Base-by-base conservation (phyloP, 1,139 yeast species). In the Kazachstania sp. region DNA sequence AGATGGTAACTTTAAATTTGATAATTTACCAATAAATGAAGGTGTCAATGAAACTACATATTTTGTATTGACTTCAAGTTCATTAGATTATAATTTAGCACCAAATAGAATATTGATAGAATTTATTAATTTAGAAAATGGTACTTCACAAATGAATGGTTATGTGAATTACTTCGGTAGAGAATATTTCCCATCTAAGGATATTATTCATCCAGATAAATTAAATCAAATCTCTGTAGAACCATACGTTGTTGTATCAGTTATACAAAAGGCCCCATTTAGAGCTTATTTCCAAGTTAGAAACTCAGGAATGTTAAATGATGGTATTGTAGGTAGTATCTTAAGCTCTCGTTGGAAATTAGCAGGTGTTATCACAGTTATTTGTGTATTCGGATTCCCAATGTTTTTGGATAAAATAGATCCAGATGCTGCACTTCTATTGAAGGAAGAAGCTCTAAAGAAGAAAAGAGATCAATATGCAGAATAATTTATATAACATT, bases 341-440 rank as follows among this genome's bases (percentile, higher is more conserved):
- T 41, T 69, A 11, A 60, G 62, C 41, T 66, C 68, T 29, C 70
- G 68, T 40, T 59, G 69, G 61, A 70, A 69, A 49, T 49, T 67
- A 18, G 64, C 63, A 4, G 64, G 60, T 28, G 60, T 57, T 6
- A 46, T 66, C 1, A 49, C 68, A 2, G 51, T 54, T 3, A 20
- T 69, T 1, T 48, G 58, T 19, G 43, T 63, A 16, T 45, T 62
- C 26, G 43, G 55, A 2, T 59, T 64, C 49, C 73, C 74, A 15
- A 51, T 59, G 39, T 28, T 69, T 1, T 41, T 69, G 23, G 71
- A 67, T 51, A 66, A 61, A 46, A 49, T 70, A 32, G 73, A 70
- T 49, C 72, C 72, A 34, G 72, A 67, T 39, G 64, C 68, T 11
- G 68, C 69, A 3, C 54, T 59, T 44, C 54, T 60, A 13, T 54